Percentiles rank a stretch among this genome's conserved stretches.
Conservation (phyloP, 495 filamentous ascomycete species). For the Penicillium malachiteum region DNA sequence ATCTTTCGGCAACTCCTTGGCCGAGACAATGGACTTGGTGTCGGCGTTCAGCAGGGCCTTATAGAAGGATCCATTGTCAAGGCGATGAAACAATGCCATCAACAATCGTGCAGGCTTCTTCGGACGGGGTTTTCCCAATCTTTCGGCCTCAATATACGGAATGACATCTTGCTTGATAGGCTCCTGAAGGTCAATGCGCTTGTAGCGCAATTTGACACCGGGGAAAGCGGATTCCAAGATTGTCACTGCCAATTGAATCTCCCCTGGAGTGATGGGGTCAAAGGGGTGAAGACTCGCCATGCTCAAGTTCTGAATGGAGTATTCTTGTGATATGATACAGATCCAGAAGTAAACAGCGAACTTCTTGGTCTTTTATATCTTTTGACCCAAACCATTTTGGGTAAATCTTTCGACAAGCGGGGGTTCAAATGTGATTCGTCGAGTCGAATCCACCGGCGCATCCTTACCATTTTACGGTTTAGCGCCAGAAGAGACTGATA, state of each 20-base stretch:
- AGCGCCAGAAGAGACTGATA: neutral
- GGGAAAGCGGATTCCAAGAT: constrained; percentile 41
- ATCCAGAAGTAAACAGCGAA: neutral
- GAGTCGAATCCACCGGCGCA: constrained; percentile 13
- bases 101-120: constrained; percentile 38
- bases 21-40: constrained; percentile 36
- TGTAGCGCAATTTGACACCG: constrained; percentile 41
- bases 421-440: constrained; percentile 13
- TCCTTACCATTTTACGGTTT: constrained; percentile 19
- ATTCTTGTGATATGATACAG: neutral
- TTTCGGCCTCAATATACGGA: constrained; percentile 43
- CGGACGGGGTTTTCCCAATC: constrained; percentile 32
- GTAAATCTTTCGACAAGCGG: constrained; percentile 23
- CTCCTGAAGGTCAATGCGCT: constrained; percentile 46
- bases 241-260: constrained; percentile 41
- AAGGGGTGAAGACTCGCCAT: constrained; percentile 41
- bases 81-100: constrained; percentile 40
- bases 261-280: constrained; percentile 42
- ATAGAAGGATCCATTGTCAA: constrained; percentile 42
- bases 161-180: constrained; percentile 42
- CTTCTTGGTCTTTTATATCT: constrained; percentile 10
- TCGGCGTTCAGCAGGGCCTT: constrained; percentile 46
- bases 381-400: constrained; percentile 6
- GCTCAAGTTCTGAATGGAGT: neutral
- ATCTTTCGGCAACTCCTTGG: constrained; percentile 41